Percentiles rank a stretch among this genome's conserved stretches.
These are phyloP conservation scores for Fusarium falciforme DNA, from an alignment of 2,329 filamentous ascomycete species.

Conservation along the genomic window DNA sequence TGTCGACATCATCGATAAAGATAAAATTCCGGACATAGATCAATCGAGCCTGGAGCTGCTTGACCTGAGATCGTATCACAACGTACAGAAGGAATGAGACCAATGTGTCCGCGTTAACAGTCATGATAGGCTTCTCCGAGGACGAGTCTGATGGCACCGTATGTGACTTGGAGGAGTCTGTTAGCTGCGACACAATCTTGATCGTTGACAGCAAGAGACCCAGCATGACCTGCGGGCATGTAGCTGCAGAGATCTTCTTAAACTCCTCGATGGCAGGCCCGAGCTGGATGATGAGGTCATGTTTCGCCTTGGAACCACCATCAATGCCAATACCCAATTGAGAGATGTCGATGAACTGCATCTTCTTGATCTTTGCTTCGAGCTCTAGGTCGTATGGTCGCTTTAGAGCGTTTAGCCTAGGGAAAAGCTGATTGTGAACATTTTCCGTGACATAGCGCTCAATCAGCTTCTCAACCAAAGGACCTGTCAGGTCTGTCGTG, in stretches of 20 bases:
- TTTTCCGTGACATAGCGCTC: slow-evolving; percentile 95
- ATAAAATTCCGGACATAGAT: slow-evolving; percentile 98
- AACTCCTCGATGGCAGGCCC: slow-evolving; percentile 88
- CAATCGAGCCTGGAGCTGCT: slow-evolving; percentile 87
- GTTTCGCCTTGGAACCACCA: slow-evolving; percentile 80
- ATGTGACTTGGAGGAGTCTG: slow-evolving; percentile 61
- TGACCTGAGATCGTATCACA: slow-evolving; percentile 89
- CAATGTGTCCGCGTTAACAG: slow-evolving; percentile 86
- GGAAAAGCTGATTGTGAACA: slow-evolving; percentile 90
- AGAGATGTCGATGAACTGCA: slow-evolving; percentile 93
- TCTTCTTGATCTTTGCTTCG: slow-evolving; percentile 89
- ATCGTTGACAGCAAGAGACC: slow-evolving; percentile 82
- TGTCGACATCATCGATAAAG: slow-evolving; percentile 97
- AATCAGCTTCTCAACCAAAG: slow-evolving; percentile 91
- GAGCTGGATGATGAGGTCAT: slow-evolving; percentile 82
- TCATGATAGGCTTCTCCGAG: slow-evolving; percentile 67
- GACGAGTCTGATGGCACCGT: slow-evolving; percentile 49
- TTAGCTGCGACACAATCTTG: slow-evolving; percentile 81
- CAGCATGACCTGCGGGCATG: slow-evolving; percentile 90
- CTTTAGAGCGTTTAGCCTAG: slow-evolving; percentile 81
- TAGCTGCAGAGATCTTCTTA: slow-evolving; percentile 81
- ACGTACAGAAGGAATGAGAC: slow-evolving; percentile 93
- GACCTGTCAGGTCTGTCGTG: slow-evolving; percentile 92
- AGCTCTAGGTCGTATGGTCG: slow-evolving; percentile 86
- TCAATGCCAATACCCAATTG: slow-evolving; percentile 92